Evolutionary conservation across 129 eudicot genomes (phyloP).

Genomic region (Arctium minus): DNA sequence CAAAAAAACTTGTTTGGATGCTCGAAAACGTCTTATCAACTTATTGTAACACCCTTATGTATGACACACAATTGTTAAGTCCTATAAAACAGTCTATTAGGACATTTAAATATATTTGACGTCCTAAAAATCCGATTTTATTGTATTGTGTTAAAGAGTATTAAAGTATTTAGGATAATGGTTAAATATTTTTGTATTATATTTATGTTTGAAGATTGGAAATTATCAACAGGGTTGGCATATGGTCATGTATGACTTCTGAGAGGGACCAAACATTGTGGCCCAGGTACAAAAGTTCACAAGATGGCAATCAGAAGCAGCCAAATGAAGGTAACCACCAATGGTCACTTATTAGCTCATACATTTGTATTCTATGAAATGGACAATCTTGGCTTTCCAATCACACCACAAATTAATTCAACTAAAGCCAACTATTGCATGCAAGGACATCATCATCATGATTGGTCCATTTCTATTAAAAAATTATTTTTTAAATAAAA

Average conservation of each 20-base stretch:
- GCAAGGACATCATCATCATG: constrained; percentile 16
- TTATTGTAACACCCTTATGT: background rate
- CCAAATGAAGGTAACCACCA: constrained; percentile 22
- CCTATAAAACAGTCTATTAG: no score
- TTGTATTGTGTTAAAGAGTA: background rate
- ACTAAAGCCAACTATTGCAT: constrained; percentile 27
- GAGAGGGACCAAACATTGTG: constrained; percentile 18
- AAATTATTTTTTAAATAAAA: background rate
- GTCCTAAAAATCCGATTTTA: no score
- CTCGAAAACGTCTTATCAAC: background rate
- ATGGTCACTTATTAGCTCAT: constrained; percentile 27
- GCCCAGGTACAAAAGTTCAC: constrained; percentile 37
- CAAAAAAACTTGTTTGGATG: no score
- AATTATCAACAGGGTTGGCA: background rate
- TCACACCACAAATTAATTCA: constrained; percentile 26
- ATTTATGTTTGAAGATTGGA: background rate
- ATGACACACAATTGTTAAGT: no score
- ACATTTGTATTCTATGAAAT: constrained; percentile 39
- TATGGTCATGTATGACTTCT: background rate
- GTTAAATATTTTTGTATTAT: background rate
- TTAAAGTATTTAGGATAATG: background rate
- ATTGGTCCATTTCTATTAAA: constrained; percentile 10
- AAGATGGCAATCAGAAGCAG: constrained; percentile 50
- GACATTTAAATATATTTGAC: no score
- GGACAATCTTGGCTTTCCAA: constrained; percentile 47